Base-by-base conservation (phyloP, 2,329 filamentous ascomycete genomes). In the Clathrospora elynae region DNA sequence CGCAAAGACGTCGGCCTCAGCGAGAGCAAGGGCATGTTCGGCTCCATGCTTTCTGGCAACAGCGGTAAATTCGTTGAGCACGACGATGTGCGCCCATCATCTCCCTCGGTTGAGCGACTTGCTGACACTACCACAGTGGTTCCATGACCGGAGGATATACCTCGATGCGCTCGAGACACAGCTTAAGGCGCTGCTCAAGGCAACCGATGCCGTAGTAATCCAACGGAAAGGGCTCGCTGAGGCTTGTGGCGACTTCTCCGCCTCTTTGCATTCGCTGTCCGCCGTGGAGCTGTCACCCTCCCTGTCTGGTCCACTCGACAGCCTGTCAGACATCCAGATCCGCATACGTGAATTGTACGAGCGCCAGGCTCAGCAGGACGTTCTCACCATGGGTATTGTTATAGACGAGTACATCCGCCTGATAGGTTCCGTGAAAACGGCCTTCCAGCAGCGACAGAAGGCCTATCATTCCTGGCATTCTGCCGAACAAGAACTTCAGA, bases 401-500 rank as follows among this genome's bases (percentile, higher is more conserved):
- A 91, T 99, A 51, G 93, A 99, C 55, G 93, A 99, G 73, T 99
- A 99, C 72, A 95, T 99, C 58, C 89, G 93, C 4, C 75, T 99
- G 29, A 97, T 99, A 59, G 90, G 90, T 20, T 95, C 88, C 41
- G 88, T 97, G 48, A 99, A 99, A 77, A 88, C 87, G 49, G 89
- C 93, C 0, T 99, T 99, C 65, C 75, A 80, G 23, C 91, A 96
- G 71, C 85, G 93, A 42, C 93, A 99, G 70, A 96, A 96, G 71
- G 88, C 91, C 1, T 99, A 93, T 66, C 89, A 97, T 68, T 85
- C 87, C 29, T 99, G 93, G 92, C 91, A 96, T 67, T 75, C 82
- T 3, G 91, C 93, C 6, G 93, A 99, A 66, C 86, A 86, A 3
- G 92, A 97, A 64, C 74, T 97, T 49, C 84, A 88, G 68, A 97